Conservation (phyloP, 768 basidiomycete species). For the Tylopilus subfusipes region DNA sequence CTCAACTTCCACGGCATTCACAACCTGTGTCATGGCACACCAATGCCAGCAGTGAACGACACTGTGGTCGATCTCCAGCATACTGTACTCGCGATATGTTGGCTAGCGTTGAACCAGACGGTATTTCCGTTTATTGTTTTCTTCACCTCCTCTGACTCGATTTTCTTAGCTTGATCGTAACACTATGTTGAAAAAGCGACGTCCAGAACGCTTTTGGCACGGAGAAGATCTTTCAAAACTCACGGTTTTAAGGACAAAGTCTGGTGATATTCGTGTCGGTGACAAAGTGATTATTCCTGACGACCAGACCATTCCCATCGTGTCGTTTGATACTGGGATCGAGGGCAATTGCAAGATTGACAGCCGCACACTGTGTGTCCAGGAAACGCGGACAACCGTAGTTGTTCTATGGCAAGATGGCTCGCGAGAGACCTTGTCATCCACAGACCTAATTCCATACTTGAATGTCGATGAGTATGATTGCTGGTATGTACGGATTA, state of each 20-base stretch:
- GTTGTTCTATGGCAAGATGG: slow-evolving; percentile 90
- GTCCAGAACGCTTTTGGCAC: slow-evolving; percentile 76
- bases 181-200: slow-evolving; percentile 51
- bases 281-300: slow-evolving; percentile 66
- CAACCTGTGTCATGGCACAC: slow-evolving; percentile 43
- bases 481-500: slow-evolving; percentile 58
- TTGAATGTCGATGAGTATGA: slow-evolving; percentile 89
- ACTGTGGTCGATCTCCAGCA: slow-evolving; percentile 72
- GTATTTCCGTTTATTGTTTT: slow-evolving; percentile 38
- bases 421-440: slow-evolving; percentile 52
- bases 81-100: slow-evolving; percentile 74
- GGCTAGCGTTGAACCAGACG: slow-evolving; percentile 86
- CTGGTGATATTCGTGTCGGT: slow-evolving; percentile 70
- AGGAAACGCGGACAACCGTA: slow-evolving; percentile 65
- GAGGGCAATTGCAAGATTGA: slow-evolving; percentile 45
- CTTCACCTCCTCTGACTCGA: slow-evolving; percentile 1
- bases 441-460: slow-evolving; percentile 74
- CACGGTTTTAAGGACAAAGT: slow-evolving; percentile 55
- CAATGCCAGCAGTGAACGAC: slow-evolving; percentile 44
- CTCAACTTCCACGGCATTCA: slow-evolving; percentile 45
- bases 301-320: slow-evolving; percentile 43
- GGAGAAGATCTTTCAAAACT: slow-evolving; percentile 62
- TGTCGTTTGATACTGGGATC: slow-evolving; percentile 56
- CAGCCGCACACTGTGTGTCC: slow-evolving; percentile 59
- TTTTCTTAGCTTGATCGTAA: slow-evolving; percentile 54